Evolutionary conservation across 306 rosid genomes (phyloP).

Genomic region (Cicer chorassanicum): DNA sequence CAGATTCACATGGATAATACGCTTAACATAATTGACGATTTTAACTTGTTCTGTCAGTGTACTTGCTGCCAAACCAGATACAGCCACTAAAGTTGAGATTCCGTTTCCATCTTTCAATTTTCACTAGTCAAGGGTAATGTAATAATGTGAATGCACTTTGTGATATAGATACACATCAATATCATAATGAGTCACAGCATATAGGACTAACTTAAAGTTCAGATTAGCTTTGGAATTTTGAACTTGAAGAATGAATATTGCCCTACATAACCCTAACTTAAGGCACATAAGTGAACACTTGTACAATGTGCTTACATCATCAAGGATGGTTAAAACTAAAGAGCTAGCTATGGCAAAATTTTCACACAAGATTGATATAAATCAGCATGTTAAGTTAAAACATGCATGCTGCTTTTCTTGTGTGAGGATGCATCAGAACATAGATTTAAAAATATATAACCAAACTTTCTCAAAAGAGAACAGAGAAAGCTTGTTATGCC

Average conservation of each 20-base stretch:
- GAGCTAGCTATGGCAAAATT: conserved; percentile 45
- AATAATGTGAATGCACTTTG: background rate
- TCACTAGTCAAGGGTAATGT: conserved; percentile 16
- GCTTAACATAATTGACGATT: conserved; percentile 21
- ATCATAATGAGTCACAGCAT: conserved; percentile 4
- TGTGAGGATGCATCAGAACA: conserved; percentile 29
- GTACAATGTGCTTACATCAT: conserved; percentile 34
- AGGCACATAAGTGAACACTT: conserved; percentile 17
- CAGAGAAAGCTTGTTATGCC: conserved; percentile 14
- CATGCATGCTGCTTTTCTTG: conserved; percentile 47
- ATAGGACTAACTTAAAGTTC: conserved; percentile 11
- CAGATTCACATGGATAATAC: background rate
- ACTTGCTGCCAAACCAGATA: conserved; percentile 15
- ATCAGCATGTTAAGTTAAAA: conserved; percentile 41
- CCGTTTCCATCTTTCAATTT: conserved; percentile 25
- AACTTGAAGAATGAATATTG: conserved; percentile 30
- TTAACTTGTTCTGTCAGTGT: conserved; percentile 6
- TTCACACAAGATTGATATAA: conserved; percentile 48
- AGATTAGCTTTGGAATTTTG: background rate
- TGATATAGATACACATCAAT: conserved; percentile 9
- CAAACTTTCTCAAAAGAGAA: conserved; percentile 25
- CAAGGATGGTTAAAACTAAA: conserved; percentile 28
- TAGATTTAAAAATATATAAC: conserved; percentile 41
- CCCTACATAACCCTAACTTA: background rate
- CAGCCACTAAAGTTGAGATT: conserved; percentile 29